A percentile compares a stretch with the other conserved stretches of the same genome.
Evolutionary conservation across 1,284 basidiomycete species (phyloP).

Genomic region (Rhodotorula mucilaginosa): DNA sequence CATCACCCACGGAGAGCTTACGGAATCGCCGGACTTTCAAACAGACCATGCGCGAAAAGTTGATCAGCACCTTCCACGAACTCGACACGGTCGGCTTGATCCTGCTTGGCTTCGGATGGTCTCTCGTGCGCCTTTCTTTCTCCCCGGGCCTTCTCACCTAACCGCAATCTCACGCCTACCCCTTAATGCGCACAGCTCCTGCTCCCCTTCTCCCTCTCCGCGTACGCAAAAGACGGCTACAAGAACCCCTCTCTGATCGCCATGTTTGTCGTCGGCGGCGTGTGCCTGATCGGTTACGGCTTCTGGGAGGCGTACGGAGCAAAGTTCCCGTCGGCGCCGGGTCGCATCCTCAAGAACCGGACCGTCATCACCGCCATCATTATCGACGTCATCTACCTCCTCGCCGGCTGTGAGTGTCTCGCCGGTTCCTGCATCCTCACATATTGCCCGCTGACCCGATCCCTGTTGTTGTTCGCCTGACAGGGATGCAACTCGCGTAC

Average conservation of each 20-base stretch:
- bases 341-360: constrained; percentile 25
- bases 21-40: background rate
- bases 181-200: constrained; percentile 14
- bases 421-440: too few species aligned
- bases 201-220: constrained; percentile 36
- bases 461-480: too few species aligned
- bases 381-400: constrained; percentile 33
- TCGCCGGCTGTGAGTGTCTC: constrained; percentile 9
- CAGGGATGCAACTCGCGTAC: constrained; percentile 25
- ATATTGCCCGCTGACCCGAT: too few species aligned
- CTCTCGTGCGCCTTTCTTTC: constrained; percentile 12
- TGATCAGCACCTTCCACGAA: constrained; percentile 20
- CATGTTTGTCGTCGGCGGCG: constrained; percentile 34
- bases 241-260: constrained; percentile 36
- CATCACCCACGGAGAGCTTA: background rate
- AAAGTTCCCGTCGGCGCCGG: constrained; percentile 25
- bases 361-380: constrained; percentile 23
- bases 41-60: background rate
- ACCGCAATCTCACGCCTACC: too few species aligned
- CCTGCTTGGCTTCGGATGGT: constrained; percentile 37
- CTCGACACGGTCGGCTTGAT: constrained; percentile 38
- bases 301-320: constrained; percentile 34
- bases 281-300: constrained; percentile 24
- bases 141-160: background rate
- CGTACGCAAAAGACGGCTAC: constrained; percentile 32